Conservation (phyloP, 805 yeast genomes). For the Komagataella phaffii region DNA sequence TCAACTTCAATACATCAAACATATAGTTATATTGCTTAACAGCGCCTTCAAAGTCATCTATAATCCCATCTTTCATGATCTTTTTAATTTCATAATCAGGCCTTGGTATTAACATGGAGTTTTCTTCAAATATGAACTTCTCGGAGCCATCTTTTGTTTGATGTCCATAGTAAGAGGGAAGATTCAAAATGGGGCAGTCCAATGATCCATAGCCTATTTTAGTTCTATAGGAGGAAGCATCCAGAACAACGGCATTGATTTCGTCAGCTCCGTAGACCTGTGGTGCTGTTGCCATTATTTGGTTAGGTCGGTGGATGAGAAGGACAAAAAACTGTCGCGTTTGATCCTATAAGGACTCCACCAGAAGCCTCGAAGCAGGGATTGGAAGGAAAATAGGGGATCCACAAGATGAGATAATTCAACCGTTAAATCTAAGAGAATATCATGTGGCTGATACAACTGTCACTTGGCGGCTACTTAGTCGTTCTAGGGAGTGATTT, state of each 20-base stretch:
- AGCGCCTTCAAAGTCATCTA: constrained; percentile 83
- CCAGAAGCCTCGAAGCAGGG: too few species aligned
- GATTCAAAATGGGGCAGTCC: constrained; percentile 64
- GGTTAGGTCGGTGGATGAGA: neutral
- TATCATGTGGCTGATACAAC: neutral
- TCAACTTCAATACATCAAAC: constrained; percentile 37
- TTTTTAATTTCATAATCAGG: constrained; percentile 37
- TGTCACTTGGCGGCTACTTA: neutral
- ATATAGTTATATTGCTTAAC: constrained; percentile 58
- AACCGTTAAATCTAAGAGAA: neutral
- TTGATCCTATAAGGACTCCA: neutral
- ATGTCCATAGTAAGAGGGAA: constrained; percentile 58
- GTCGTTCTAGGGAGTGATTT: neutral
- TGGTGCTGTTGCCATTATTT: constrained; percentile 20
- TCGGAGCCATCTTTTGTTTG: constrained; percentile 8
- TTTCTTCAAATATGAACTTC: constrained; percentile 16
- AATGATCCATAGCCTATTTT: constrained; percentile 90
- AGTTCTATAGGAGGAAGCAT: constrained; percentile 78
- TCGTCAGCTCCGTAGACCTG: constrained; percentile 64
- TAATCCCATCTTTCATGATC: constrained; percentile 43
- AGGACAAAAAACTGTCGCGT: neutral
- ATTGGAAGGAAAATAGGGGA: too few species aligned
- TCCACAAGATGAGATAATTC: too few species aligned
- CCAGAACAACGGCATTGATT: constrained; percentile 80
- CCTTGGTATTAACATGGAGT: constrained; percentile 25